phyloP scores from a whole-genome alignment of 1,284 basidiomycete species.

The Takashimella koratensis region DNA sequence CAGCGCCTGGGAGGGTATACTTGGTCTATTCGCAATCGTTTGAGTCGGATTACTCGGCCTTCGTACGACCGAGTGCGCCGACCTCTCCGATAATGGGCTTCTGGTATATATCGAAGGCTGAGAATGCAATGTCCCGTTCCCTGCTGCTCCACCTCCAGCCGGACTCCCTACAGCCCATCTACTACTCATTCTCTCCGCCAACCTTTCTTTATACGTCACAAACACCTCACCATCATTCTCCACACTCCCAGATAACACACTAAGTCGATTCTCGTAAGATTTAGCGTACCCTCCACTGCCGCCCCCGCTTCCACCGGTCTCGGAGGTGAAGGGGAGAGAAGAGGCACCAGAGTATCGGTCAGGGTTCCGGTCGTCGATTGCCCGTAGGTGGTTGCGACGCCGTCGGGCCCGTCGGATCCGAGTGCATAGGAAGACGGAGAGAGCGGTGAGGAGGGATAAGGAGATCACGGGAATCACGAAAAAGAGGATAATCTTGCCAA shows the following conservation, averaged over 20 bases:
- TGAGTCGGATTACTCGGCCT: background rate
- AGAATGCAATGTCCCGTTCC: constrained; percentile 3
- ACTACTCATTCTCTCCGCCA: background rate
- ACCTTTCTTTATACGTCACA: constrained; percentile 19
- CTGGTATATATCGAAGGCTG: background rate
- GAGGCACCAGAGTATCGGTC: constrained; percentile 4
- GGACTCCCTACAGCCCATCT: background rate
- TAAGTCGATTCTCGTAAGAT: background rate
- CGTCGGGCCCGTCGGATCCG: constrained; percentile 12
- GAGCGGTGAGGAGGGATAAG: constrained; percentile 3
- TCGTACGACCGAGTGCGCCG: background rate
- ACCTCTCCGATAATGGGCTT: background rate
- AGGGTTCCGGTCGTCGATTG: background rate
- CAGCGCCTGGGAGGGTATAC: background rate
- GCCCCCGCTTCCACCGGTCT: constrained; percentile 1
- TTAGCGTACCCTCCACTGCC: background rate
- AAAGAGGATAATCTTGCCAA: constrained; percentile 25
- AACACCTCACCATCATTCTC: constrained; percentile 12
- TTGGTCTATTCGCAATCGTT: background rate
- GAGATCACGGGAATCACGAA: constrained; percentile 17
- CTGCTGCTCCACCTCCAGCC: background rate
- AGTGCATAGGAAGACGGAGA: constrained; percentile 6
- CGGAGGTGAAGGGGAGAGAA: background rate
- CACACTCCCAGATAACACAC: background rate
- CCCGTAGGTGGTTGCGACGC: constrained; percentile 1